Evolutionary conservation across 768 basidiomycete species (phyloP), one percentile per base, ranked within the genome.

Genomic region (Royoungia palumana): DNA sequence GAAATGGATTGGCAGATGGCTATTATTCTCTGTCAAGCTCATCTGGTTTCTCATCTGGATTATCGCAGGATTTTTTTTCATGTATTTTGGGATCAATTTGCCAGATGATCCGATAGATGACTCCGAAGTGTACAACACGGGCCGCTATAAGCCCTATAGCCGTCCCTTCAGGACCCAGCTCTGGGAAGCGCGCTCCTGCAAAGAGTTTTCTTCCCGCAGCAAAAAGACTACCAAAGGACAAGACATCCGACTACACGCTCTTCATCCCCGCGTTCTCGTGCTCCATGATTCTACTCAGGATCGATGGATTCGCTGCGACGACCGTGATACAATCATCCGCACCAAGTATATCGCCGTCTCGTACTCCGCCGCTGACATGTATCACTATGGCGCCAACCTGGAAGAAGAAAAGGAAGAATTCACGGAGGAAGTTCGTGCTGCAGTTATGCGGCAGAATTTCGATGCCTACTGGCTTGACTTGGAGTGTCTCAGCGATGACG

Each of bases 391-490:
- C 12, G 35, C 40, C 14, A 27, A 50, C 19, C 24, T 41, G 5
- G 35, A 49, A 20, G 14, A n/a, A 17, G 12, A 34, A n/a, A 56
- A 46, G 20, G 41, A 22, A 1, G 6, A 9, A 7, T 56, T 60
- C 14, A 47, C 13, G 3, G 43, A 49, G 3, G 49, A 46, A 32
- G 44, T 60, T 41, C 55, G 58, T 7, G 17, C 24, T 2, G 41
- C 41, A 4, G 36, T 19, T 22, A 27, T 19, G 36, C 35, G 8
- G 13, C 10, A 12, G 19, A 35, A 35, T 17, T 45, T 44, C 21
- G 4, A 50, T 2, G 58, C 58, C 5, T 60, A 60, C 37, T 60
- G 58, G 58, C 40, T 50, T n/a, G 58, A 60, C 36, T 13, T 57
- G 41, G 58, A 60, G 17, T 56, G 58, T 21, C 8, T 56, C 28